phyloP scores from a whole-genome alignment of 495 filamentous ascomycete species.

The Filosporella fistucella region DNA sequence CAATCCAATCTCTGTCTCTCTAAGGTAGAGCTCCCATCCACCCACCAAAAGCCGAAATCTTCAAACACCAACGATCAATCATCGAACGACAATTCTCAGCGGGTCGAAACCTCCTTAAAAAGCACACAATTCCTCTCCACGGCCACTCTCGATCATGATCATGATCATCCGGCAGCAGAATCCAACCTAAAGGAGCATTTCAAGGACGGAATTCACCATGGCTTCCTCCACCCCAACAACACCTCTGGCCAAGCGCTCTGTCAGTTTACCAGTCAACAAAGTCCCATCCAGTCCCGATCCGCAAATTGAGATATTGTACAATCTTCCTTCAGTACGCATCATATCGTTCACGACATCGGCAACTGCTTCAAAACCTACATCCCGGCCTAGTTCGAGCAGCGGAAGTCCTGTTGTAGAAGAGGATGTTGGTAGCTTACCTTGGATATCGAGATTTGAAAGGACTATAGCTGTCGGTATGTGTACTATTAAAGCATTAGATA shows the following conservation, averaged over 20 bases:
- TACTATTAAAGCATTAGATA: too few relatives aligned
- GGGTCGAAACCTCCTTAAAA: not conserved
- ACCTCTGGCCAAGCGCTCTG: conserved; percentile 40
- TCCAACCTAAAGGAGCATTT: not conserved
- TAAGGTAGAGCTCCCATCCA: too few relatives aligned
- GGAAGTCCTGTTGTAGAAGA: conserved; percentile 24
- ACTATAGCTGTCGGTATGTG: conserved; percentile 70
- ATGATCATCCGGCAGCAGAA: conserved; percentile 15
- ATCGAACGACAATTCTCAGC: too few relatives aligned
- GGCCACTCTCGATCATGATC: not conserved
- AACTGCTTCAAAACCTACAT: conserved; percentile 32
- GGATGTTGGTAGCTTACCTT: conserved; percentile 59
- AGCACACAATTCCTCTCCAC: too few relatives aligned
- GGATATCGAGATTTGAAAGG: conserved; percentile 71
- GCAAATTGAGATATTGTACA: conserved; percentile 64
- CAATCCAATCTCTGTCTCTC: too few relatives aligned
- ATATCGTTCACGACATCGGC: conserved; percentile 56
- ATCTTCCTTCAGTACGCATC: conserved; percentile 60
- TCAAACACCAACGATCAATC: too few relatives aligned
- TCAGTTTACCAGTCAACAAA: conserved; percentile 36
- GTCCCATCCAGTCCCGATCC: conserved; percentile 32
- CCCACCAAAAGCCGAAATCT: too few relatives aligned
- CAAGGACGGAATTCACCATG: conserved; percentile 15
- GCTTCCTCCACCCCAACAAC: conserved; percentile 31
- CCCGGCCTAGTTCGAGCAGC: conserved; percentile 26